Conservation (phyloP, 2,329 filamentous ascomycete genomes). For the Phaeophleospora eucalypticola region DNA sequence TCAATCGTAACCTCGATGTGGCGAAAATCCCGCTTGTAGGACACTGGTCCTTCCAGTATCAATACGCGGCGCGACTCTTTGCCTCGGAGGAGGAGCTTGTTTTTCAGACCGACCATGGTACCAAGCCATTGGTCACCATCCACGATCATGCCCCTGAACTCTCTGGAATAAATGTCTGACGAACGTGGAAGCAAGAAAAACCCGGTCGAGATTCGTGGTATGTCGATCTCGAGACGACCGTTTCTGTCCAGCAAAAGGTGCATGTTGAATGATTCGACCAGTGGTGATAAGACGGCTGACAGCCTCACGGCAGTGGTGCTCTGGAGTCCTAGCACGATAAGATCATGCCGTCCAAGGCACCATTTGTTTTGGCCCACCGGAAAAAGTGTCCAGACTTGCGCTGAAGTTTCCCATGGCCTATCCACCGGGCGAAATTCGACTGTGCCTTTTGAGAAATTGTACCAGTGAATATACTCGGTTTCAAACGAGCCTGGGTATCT, state of each 20-base stretch:
- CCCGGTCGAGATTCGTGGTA: conserved; percentile 2
- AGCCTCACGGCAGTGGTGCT: conserved; percentile 41
- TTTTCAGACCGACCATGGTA: conserved; percentile 56
- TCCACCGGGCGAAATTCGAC: conserved; percentile 49
- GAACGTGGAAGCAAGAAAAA: neutral
- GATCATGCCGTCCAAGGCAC: conserved; percentile 11
- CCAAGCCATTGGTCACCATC: conserved; percentile 57
- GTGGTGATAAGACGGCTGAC: conserved; percentile 45
- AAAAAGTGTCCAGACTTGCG: conserved; percentile 14
- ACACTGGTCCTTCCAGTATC: conserved; percentile 37
- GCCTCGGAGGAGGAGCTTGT: conserved; percentile 51
- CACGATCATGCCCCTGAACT: conserved; percentile 20
- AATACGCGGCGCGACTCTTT: conserved; percentile 48
- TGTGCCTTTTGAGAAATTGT: conserved; percentile 44
- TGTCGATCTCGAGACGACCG: conserved; percentile 4
- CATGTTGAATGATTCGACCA: conserved; percentile 11
- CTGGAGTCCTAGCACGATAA: conserved; percentile 7
- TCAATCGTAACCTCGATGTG: conserved; percentile 35
- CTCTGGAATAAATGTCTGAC: conserved; percentile 12
- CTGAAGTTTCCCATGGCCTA: conserved; percentile 18
- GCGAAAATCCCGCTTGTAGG: conserved; percentile 42
- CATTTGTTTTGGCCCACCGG: conserved; percentile 30
- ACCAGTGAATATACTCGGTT: conserved; percentile 56
- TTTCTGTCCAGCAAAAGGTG: conserved; percentile 12
- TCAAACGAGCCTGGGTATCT: conserved; percentile 54